phyloP scores from a whole-genome alignment of 2,329 filamentous ascomycete species.

The Tolypocladium tropicale region DNA sequence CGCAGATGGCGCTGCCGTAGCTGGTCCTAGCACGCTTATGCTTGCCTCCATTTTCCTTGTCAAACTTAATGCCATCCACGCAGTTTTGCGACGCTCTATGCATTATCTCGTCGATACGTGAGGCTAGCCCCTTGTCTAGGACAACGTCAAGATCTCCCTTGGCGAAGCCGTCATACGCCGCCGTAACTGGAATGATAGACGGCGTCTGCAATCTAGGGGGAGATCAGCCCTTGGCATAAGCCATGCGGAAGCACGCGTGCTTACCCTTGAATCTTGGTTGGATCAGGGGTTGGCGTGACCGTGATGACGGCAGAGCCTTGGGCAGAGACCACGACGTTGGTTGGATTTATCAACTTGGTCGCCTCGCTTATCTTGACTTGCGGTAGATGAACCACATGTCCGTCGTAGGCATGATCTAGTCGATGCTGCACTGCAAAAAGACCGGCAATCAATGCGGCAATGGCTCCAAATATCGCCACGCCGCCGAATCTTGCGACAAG shows the following conservation, averaged over 20 bases:
- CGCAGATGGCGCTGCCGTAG: not conserved
- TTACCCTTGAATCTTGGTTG: not conserved
- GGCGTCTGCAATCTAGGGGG: not conserved
- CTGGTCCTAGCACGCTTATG: not conserved
- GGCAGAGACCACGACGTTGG: not conserved
- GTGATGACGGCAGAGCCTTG: not conserved
- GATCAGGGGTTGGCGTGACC: not conserved
- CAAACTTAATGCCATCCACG: not conserved
- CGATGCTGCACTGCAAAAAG: not conserved
- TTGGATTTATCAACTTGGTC: not conserved
- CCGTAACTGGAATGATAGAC: not conserved
- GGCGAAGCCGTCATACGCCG: not conserved
- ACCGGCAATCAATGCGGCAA: not conserved
- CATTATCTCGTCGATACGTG: not conserved
- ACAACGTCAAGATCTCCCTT: not conserved
- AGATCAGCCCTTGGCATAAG: not conserved
- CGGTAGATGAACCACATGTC: not conserved
- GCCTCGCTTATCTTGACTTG: not conserved
- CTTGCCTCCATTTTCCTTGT: not conserved
- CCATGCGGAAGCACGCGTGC: not conserved
- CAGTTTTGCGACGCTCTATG: not conserved
- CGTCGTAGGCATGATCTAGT: not conserved
- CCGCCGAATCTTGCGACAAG: not conserved
- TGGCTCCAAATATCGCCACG: not conserved
- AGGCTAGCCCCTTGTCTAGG: not conserved